Percentiles rank a stretch among this genome's conserved stretches.
Evolutionary conservation across 441 rosid species (phyloP).

Genomic region (Eruca vesicaria): DNA sequence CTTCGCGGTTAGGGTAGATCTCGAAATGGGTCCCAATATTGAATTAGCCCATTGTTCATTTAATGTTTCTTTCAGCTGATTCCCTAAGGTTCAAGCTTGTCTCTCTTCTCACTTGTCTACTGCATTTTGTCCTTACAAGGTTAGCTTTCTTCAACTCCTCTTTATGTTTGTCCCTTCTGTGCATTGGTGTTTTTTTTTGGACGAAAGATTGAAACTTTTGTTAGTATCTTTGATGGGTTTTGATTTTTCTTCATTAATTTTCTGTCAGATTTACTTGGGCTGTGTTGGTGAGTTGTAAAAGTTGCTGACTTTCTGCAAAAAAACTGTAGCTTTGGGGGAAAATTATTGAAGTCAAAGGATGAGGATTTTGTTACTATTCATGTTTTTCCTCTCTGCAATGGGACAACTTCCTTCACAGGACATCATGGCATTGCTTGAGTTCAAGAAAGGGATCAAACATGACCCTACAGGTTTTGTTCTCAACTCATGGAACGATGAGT

Average conservation of each 20-base stretch:
- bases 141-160: constrained; percentile 63
- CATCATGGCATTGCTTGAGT: constrained; percentile 86
- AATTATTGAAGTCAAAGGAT: constrained; percentile 32
- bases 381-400: constrained; percentile 50
- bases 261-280: constrained; percentile 27
- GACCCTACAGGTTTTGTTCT: constrained; percentile 95
- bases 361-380: constrained; percentile 48
- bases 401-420: constrained; percentile 99
- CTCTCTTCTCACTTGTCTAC: constrained; percentile 36
- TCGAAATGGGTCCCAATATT: constrained; percentile 39
- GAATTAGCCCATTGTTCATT: constrained; percentile 40
- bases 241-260: constrained; percentile 10
- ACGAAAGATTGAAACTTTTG: constrained; percentile 22
- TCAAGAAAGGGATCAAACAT: constrained; percentile 91
- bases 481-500: constrained; percentile 93
- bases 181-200: not conserved
- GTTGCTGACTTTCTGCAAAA: constrained; percentile 17
- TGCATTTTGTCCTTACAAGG: constrained; percentile 29
- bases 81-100: constrained; percentile 29
- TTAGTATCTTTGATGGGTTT: not conserved
- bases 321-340: constrained; percentile 23
- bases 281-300: constrained; percentile 26
- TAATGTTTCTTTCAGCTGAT: constrained; percentile 32
- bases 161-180: constrained; percentile 19
- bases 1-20: constrained; percentile 35